phyloP scores from a whole-genome alignment of 2,329 filamentous ascomycete genomes.

The Paecilomyces dactylethromorphus region DNA sequence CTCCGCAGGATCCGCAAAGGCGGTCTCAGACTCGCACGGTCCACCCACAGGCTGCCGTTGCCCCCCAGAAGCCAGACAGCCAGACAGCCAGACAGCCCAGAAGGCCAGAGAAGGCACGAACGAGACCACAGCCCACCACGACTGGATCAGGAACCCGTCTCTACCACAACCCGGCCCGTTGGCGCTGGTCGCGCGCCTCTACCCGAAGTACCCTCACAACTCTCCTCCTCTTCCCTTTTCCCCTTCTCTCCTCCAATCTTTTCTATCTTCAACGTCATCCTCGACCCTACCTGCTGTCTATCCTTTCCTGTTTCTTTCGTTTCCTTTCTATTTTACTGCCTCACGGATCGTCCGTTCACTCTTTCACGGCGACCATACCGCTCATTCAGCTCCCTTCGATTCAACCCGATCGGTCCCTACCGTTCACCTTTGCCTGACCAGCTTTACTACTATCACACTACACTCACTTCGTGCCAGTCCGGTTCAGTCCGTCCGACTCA shows the following conservation, averaged over 20 bases:
- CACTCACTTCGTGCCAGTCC: conserved; percentile 29
- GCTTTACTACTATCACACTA: conserved; percentile 18
- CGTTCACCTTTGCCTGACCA: conserved; percentile 3
- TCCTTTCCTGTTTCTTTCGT: conserved; percentile 19
- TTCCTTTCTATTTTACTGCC: conserved; percentile 19
- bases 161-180: not conserved
- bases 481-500: conserved; percentile 15
- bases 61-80: not conserved
- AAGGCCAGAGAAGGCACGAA: not conserved
- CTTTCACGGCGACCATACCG: conserved; percentile 44
- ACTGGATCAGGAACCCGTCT: not conserved
- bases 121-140: not conserved
- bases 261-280: conserved; percentile 21
- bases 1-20: not conserved
- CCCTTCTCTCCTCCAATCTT: conserved; percentile 17
- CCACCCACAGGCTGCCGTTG: not conserved
- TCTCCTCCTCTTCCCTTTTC: conserved; percentile 14
- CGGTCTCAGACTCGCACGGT: not conserved
- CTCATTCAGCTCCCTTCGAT: conserved; percentile 21
- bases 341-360: conserved; percentile 43
- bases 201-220: not conserved
- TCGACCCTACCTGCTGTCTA: conserved; percentile 12
- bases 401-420: conserved; percentile 4
- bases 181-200: not conserved
- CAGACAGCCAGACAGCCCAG: not conserved